These are phyloP conservation scores for Phyllosticta capitalensis DNA, from an alignment of 2,329 filamentous ascomycete species.

Conservation along the genomic window DNA sequence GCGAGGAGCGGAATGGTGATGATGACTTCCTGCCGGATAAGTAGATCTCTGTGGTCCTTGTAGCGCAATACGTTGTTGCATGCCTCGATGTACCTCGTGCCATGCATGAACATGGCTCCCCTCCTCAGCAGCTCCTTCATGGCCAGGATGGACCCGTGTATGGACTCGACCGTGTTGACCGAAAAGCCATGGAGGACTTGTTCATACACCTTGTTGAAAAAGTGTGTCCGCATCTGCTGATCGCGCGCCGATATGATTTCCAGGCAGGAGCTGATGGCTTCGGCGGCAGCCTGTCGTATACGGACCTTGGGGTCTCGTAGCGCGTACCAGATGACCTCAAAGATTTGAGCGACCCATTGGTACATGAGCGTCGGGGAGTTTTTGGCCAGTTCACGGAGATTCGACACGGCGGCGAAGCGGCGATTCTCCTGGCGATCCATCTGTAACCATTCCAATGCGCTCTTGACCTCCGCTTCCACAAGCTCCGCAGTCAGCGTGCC, in stretches of 20 bases:
- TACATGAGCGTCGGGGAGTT: constrained; percentile 95
- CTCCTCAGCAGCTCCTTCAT: constrained; percentile 88
- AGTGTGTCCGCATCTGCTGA: constrained; percentile 72
- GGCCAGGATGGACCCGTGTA: constrained; percentile 89
- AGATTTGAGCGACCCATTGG: constrained; percentile 86
- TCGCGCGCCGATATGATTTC: constrained; percentile 92
- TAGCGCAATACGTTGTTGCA: constrained; percentile 89
- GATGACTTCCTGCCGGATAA: constrained; percentile 83
- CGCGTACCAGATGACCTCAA: constrained; percentile 94
- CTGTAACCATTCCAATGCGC: constrained; percentile 91
- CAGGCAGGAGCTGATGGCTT: constrained; percentile 91
- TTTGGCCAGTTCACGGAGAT: constrained; percentile 80
- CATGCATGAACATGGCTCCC: constrained; percentile 98
- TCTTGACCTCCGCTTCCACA: constrained; percentile 94
- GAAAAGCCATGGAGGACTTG: constrained; percentile 71
- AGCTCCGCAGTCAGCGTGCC: constrained; percentile 90
- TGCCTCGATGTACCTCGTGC: constrained; percentile 72
- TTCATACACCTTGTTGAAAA: constrained; percentile 85
- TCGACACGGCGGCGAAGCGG: constrained; percentile 84
- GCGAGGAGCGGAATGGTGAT: constrained; percentile 86
- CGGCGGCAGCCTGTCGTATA: constrained; percentile 83
- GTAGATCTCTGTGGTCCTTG: constrained; percentile 82
- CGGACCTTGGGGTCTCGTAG: constrained; percentile 81
- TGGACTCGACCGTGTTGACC: constrained; percentile 71
- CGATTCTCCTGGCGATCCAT: constrained; percentile 89